Evolutionary conservation across 2,329 filamentous ascomycete genomes (phyloP), one percentile per base, ranked within the genome.

Genomic region (Trichoderma sp.): DNA sequence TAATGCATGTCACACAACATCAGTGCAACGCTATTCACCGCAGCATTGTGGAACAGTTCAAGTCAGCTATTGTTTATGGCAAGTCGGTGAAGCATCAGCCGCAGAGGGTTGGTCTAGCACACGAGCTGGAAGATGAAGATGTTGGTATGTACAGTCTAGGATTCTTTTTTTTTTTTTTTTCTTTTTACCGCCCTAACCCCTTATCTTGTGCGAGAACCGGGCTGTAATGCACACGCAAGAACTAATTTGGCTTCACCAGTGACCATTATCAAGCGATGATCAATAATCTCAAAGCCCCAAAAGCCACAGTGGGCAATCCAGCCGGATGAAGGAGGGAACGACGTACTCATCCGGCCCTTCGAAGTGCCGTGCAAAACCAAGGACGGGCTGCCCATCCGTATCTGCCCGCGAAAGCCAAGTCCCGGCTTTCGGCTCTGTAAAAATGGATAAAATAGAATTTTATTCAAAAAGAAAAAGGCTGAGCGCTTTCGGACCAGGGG

Each of bases 21-120:
- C 76, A 97, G 93, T 99, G 95, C 82, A 97, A 97, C 82, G 87
- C 92, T 72, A 99, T 99, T 78, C 95, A 99, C 82, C 93, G 95
- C 78, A 96, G 89, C 67, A 98, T 99, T 77, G 86, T 95, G 67
- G 95, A 99, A 74, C 90, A 97, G 74, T 99, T 99, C 86, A 96
- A 94, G 81, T 88, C 90, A 70, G 95, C 95, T 65, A 90, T 99
- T 77, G 95, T 99, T 50, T 99, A 98, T 80, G 95, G 95, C 73
- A 95, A 94, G 79, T 97, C 94, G 67, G 94, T 98, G 73, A 98
- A 98, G 86, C 95, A 99, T 83, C 95, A 98, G 82, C 95, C 95
- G 72, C 95, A 99, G 82, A 89, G 94, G 76, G 95, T 98, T 70
- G 95, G 95, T 59, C 86, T 99, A 72, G 84, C 87, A 64, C 95